phyloP scores from a whole-genome alignment of 1,284 basidiomycete species.

The Cryptococcus sp. region DNA sequence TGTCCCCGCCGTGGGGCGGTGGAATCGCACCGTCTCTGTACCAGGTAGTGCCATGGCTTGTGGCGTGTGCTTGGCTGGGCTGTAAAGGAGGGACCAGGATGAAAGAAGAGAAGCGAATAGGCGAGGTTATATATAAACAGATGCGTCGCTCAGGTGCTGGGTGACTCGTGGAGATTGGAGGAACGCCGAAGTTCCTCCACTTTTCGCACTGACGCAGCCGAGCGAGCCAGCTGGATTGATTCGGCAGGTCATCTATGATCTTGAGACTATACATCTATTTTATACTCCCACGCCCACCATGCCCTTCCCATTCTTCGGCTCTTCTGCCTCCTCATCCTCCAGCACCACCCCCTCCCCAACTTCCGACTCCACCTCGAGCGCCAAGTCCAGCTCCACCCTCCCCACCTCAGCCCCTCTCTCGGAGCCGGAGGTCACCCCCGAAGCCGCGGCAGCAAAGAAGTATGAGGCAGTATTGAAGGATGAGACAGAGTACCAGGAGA shows the following conservation, averaged over 20 bases:
- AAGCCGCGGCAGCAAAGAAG: not conserved
- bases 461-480: constrained; percentile 28
- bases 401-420: not conserved
- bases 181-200: constrained; percentile 4
- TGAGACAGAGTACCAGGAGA: constrained; percentile 45
- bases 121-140: no score
- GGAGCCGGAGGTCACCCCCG: not conserved
- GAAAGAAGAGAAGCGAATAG: not conserved
- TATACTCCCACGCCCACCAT: not conserved
- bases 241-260: no score
- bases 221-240: no score
- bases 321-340: not conserved
- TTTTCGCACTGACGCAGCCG: not conserved
- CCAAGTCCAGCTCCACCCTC: no score
- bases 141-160: not conserved
- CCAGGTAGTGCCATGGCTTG: constrained; percentile 38
- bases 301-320: constrained; percentile 2
- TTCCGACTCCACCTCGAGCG: not conserved
- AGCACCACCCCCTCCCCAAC: not conserved
- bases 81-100: not conserved
- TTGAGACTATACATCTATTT: no score
- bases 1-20: constrained; percentile 43
- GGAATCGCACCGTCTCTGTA: constrained; percentile 47
- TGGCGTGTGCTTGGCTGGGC: not conserved
- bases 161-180: constrained; percentile 3